phyloP scores from a whole-genome alignment of 2,329 filamentous ascomycete genomes.

The Aspergillus sp. region DNA sequence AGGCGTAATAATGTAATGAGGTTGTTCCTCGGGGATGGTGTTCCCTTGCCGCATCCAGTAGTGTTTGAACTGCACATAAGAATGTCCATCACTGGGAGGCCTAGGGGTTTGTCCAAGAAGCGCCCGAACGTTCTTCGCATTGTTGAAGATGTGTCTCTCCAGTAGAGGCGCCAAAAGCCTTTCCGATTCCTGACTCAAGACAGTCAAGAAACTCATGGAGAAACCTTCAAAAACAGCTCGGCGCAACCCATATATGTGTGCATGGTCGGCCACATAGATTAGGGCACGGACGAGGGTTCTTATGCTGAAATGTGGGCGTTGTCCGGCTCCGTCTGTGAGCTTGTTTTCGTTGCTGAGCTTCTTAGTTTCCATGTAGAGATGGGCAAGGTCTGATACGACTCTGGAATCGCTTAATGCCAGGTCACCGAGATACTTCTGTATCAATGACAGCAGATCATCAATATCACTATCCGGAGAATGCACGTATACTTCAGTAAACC shows the following conservation, averaged over 20 bases:
- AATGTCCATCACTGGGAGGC: conserved; percentile 70
- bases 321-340: conserved; percentile 90
- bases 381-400: conserved; percentile 76
- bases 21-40: conserved; percentile 65
- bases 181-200: conserved; percentile 81
- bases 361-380: conserved; percentile 86
- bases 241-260: conserved; percentile 78
- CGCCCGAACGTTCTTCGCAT: conserved; percentile 66
- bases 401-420: conserved; percentile 70
- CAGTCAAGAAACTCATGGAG: conserved; percentile 94
- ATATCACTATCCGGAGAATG: conserved; percentile 83
- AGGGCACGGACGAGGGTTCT: conserved; percentile 88
- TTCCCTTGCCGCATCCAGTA: conserved; percentile 86
- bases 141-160: conserved; percentile 73
- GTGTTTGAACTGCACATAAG: conserved; percentile 82
- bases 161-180: conserved; percentile 75
- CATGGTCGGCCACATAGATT: conserved; percentile 82
- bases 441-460: conserved; percentile 83
- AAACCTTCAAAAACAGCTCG: conserved; percentile 92
- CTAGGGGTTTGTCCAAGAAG: conserved; percentile 77
- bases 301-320: conserved; percentile 95
- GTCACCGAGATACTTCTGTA: conserved; percentile 80
- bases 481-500: conserved; percentile 95
- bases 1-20: conserved; percentile 93
- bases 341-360: conserved; percentile 75